Evolutionary conservation across 805 yeast genomes (phyloP).

Genomic region (Ogataea trehalophila): DNA sequence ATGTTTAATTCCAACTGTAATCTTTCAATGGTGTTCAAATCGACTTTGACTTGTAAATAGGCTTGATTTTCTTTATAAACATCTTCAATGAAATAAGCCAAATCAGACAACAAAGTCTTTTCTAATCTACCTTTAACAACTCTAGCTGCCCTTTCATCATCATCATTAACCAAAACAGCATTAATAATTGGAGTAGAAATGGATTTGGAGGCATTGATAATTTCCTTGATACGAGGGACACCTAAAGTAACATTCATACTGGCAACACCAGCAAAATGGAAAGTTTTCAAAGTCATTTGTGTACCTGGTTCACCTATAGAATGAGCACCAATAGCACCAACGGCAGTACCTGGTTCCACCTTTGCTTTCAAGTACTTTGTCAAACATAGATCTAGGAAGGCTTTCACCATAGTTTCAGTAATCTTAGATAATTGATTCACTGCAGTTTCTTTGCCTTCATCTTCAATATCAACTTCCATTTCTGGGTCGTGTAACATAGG

Average conservation of each 20-base stretch:
- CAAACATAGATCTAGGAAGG: conserved; percentile 72
- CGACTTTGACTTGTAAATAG: conserved; percentile 75
- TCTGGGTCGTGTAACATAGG: conserved; percentile 37
- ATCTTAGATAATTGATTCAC: conserved; percentile 66
- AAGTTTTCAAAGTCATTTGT: conserved; percentile 84
- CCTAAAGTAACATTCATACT: conserved; percentile 98
- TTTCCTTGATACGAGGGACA: conserved; percentile 99
- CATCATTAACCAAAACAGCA: conserved; percentile 86
- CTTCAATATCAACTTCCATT: conserved; percentile 15
- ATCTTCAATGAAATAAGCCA: conserved; percentile 87
- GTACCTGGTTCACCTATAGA: conserved; percentile 99
- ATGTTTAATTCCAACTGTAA: conserved; percentile 84
- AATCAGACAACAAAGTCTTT: conserved; percentile 81
- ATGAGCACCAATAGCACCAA: conserved; percentile 99
- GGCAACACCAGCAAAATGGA: conserved; percentile 97
- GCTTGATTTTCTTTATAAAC: conserved; percentile 81
- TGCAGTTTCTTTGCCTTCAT: conserved; percentile 34
- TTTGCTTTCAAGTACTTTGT: conserved; percentile 80
- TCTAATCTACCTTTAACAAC: conserved; percentile 97
- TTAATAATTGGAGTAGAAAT: conserved; percentile 96
- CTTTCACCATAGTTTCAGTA: conserved; percentile 51
- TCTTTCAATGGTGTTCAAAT: conserved; percentile 77
- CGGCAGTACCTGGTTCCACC: conserved; percentile 99
- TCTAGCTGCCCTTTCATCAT: conserved; percentile 96
- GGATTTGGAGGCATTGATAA: conserved; percentile 91